phyloP scores from a whole-genome alignment of 2,329 filamentous ascomycete genomes.

The Diatrype stigma region DNA sequence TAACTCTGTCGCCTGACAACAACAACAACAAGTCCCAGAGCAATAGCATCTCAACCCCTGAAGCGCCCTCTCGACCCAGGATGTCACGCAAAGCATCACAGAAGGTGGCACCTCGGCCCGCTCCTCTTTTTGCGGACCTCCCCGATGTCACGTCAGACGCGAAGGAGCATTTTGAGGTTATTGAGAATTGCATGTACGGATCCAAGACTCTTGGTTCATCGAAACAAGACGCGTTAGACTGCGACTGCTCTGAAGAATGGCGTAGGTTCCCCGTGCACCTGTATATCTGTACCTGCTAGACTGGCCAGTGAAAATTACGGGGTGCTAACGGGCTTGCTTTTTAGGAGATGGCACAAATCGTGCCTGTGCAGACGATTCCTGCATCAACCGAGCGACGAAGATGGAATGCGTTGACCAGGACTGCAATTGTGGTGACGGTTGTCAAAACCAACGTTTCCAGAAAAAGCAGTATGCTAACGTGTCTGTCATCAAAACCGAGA shows the following conservation, averaged over 20 bases:
- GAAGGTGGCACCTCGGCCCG: slow-evolving; percentile 60
- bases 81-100: slow-evolving; percentile 69
- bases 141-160: slow-evolving; percentile 77
- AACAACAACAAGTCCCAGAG: slow-evolving; percentile 43
- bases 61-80: slow-evolving; percentile 59
- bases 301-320: slow-evolving; percentile 10
- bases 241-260: slow-evolving; percentile 93
- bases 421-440: slow-evolving; percentile 81
- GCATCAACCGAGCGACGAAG: slow-evolving; percentile 96
- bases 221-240: slow-evolving; percentile 86
- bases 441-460: slow-evolving; percentile 94
- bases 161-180: slow-evolving; percentile 70
- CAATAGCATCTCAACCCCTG: slow-evolving; percentile 45
- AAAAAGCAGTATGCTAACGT: slow-evolving; percentile 85
- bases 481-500: slow-evolving; percentile 94
- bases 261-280: slow-evolving; percentile 56
- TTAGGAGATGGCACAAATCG: slow-evolving; percentile 63
- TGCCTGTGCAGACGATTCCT: slow-evolving; percentile 93
- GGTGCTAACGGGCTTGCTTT: slow-evolving; percentile 16
- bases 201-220: slow-evolving; percentile 88
- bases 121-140: slow-evolving; percentile 67
- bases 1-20: slow-evolving; percentile 37
- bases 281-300: slow-evolving; percentile 4
- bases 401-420: slow-evolving; percentile 86
- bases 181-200: slow-evolving; percentile 83